phyloP scores from a whole-genome alignment of 345 rosid species.

The Gossypium thurberi region DNA sequence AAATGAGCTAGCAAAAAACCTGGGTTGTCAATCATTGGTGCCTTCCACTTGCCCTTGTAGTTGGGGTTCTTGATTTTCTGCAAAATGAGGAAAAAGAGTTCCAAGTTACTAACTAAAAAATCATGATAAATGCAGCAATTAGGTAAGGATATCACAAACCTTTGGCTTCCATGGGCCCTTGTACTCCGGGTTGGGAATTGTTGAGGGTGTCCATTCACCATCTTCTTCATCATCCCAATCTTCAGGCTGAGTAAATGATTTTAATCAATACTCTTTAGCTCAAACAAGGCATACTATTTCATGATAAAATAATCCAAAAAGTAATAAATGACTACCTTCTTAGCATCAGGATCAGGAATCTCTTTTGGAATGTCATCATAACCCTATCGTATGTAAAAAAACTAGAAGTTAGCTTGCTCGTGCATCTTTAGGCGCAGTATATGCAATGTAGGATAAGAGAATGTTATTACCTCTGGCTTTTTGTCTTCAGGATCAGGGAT shows the following conservation, averaged over 20 bases:
- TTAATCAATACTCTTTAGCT: constrained; percentile 4
- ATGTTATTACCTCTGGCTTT: constrained; percentile 69
- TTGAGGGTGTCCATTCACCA: constrained; percentile 96
- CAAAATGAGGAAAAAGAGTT: constrained; percentile 9
- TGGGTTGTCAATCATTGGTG: constrained; percentile 95
- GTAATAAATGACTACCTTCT: constrained; percentile 49
- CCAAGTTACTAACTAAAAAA: neutral
- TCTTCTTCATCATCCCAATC: constrained; percentile 99
- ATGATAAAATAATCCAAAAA: neutral
- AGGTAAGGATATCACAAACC: constrained; percentile 38
- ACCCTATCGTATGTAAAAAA: constrained; percentile 33
- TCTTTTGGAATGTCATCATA: constrained; percentile 95
- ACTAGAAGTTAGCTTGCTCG: neutral
- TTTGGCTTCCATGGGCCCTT: constrained; percentile 86
- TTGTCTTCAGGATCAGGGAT: constrained; percentile 92
- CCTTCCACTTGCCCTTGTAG: constrained; percentile 96
- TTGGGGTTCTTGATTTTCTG: constrained; percentile 95
- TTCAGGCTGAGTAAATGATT: constrained; percentile 55
- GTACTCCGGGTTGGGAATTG: constrained; percentile 76
- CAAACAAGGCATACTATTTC: neutral
- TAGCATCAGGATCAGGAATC: constrained; percentile 79
- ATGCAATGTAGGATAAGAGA: neutral
- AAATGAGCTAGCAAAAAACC: constrained; percentile 31
- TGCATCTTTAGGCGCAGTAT: neutral
- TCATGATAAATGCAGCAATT: constrained; percentile 6